phyloP scores from a whole-genome alignment of 768 basidiomycete genomes.

The Fistulinella prunicolor region DNA sequence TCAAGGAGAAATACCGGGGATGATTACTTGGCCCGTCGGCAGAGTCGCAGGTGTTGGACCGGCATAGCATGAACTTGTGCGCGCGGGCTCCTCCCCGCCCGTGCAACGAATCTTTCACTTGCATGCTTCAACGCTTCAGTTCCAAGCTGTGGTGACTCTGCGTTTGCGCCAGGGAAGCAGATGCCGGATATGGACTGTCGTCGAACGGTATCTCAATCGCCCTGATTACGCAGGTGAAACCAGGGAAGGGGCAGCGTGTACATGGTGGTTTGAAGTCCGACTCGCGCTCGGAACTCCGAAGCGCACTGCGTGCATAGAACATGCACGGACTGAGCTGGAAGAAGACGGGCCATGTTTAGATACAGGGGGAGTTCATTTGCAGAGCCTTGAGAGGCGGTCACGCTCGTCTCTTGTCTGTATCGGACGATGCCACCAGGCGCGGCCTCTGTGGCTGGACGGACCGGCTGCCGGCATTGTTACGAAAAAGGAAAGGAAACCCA shows the following conservation, averaged over 20 bases:
- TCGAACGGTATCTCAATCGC: background rate
- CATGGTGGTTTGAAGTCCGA: conserved; percentile 5
- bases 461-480: conserved; percentile 16
- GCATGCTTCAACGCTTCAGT: background rate
- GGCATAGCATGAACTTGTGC: too few species aligned
- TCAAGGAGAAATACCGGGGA: background rate
- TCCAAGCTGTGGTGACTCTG: background rate
- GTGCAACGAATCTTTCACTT: too few species aligned
- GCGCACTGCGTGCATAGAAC: background rate
- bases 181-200: background rate
- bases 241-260: background rate
- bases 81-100: too few species aligned
- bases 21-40: too few species aligned
- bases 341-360: background rate
- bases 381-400: background rate
- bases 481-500: conserved; percentile 21
- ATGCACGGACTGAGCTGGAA: background rate
- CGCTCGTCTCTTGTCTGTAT: background rate
- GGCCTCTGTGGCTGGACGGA: background rate
- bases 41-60: too few species aligned
- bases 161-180: background rate
- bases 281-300: background rate
- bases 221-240: background rate
- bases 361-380: background rate
- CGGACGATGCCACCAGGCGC: background rate